These are phyloP conservation scores for Ramaria sp. DNA, from an alignment of 768 basidiomycete species.

Conservation along the genomic window DNA sequence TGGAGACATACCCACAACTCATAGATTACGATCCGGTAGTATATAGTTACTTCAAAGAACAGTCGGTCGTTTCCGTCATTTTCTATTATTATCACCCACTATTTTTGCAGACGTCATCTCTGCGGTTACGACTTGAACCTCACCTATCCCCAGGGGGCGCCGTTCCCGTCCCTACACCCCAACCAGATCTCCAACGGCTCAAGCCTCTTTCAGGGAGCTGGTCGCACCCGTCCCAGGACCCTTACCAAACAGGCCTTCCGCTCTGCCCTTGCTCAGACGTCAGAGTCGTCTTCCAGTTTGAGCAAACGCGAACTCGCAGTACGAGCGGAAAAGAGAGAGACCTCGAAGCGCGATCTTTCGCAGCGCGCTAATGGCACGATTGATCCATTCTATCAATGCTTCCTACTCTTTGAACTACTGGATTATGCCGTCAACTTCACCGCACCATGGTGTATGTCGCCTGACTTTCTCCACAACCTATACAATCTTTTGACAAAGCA, in stretches of 20 bases:
- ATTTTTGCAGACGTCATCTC: slow-evolving; percentile 35
- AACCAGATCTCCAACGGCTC: slow-evolving; percentile 9
- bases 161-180: slow-evolving; percentile 29
- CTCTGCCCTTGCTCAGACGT: background rate
- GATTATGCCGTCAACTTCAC: slow-evolving; percentile 69
- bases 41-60: slow-evolving; percentile 48
- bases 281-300: background rate
- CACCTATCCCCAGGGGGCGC: slow-evolving; percentile 52
- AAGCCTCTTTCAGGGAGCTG: background rate
- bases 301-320: slow-evolving; percentile 1
- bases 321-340: background rate
- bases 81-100: background rate
- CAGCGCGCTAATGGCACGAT: slow-evolving; percentile 40
- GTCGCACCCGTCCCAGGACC: background rate
- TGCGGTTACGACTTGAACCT: slow-evolving; percentile 61
- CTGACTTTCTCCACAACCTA: background rate
- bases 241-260: background rate
- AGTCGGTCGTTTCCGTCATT: slow-evolving; percentile 28
- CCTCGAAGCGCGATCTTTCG: slow-evolving; percentile 36
- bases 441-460: slow-evolving; percentile 39
- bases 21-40: slow-evolving; percentile 62
- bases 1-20: slow-evolving; percentile 68
- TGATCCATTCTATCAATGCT: slow-evolving; percentile 39
- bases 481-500: background rate
- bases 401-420: slow-evolving; percentile 50